These are phyloP conservation scores for Coprinellus aureogranulatus DNA, from an alignment of 768 basidiomycete genomes.

Conservation along the genomic window DNA sequence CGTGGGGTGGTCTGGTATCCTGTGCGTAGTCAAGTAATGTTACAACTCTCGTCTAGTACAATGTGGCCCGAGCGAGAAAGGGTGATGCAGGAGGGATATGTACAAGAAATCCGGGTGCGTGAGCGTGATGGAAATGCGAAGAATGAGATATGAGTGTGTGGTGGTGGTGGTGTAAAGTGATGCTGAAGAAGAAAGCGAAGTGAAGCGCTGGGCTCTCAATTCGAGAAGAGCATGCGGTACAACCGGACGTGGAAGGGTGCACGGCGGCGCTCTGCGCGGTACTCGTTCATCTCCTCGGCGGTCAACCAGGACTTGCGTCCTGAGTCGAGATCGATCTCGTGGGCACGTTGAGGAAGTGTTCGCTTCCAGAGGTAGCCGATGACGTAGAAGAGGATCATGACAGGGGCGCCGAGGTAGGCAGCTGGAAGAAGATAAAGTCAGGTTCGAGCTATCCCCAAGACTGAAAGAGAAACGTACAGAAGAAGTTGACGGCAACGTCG, in stretches of 20 bases:
- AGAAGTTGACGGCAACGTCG: too few species aligned
- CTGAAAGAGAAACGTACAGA: too few species aligned
- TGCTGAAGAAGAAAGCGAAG: too few species aligned
- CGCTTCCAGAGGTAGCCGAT: conserved; percentile 41
- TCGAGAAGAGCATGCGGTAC: conserved; percentile 39
- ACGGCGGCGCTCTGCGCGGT: conserved; percentile 33
- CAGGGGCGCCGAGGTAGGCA: conserved; percentile 39
- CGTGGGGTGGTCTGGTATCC: too few species aligned
- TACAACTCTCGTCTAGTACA: too few species aligned
- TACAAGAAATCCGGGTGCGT: background rate
- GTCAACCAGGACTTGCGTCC: conserved; percentile 48
- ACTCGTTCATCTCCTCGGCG: conserved; percentile 42
- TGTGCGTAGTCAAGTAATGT: too few species aligned
- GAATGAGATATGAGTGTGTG: background rate
- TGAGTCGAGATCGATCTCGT: conserved; percentile 43
- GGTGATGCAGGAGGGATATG: background rate
- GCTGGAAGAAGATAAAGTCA: too few species aligned
- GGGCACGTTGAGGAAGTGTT: conserved; percentile 32
- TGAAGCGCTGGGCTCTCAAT: conserved; percentile 17
- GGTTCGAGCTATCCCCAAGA: too few species aligned
- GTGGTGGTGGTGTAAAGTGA: too few species aligned
- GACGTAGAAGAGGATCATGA: conserved; percentile 40
- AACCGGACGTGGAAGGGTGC: conserved; percentile 37
- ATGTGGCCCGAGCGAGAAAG: too few species aligned
- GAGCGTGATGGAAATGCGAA: background rate